phyloP scores from a whole-genome alignment of 2,329 filamentous ascomycete genomes.

The Aspergillus arachidicola region DNA sequence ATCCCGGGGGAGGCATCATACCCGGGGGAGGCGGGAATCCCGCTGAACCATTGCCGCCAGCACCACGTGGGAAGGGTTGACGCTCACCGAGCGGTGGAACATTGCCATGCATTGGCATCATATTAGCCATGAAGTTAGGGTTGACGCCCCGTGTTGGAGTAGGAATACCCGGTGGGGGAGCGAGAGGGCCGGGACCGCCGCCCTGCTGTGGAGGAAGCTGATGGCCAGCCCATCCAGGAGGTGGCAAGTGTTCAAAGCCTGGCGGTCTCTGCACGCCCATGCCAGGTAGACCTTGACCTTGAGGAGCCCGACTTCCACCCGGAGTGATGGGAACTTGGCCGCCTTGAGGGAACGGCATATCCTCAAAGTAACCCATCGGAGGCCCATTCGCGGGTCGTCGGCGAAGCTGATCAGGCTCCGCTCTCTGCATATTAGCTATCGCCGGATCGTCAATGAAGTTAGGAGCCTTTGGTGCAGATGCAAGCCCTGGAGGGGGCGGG shows the following conservation, averaged over 20 bases:
- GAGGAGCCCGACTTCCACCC: constrained; percentile 35
- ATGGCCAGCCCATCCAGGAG: constrained; percentile 42
- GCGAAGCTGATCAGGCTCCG: constrained; percentile 40
- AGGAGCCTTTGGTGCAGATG: constrained; percentile 37
- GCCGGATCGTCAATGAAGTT: constrained; percentile 48
- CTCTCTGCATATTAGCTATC: constrained; percentile 45
- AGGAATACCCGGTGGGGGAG: constrained; percentile 43
- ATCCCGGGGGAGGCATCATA: constrained; percentile 50
- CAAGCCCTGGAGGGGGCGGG: constrained; percentile 37
- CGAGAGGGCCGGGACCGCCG: constrained; percentile 35
- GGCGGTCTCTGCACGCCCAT: constrained; percentile 48
- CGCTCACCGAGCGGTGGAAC: constrained; percentile 40
- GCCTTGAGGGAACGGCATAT: constrained; percentile 40
- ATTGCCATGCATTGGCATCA: constrained; percentile 39
- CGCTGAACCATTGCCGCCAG: constrained; percentile 28
- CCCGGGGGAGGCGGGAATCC: constrained; percentile 43
- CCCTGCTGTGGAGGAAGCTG: constrained; percentile 40
- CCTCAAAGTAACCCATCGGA: constrained; percentile 45
- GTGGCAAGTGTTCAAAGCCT: constrained; percentile 46
- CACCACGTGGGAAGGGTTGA: constrained; percentile 40
- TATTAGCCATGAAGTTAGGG: constrained; percentile 39
- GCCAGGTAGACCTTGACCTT: constrained; percentile 34
- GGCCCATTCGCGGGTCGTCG: constrained; percentile 42
- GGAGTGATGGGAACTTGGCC: constrained; percentile 39
- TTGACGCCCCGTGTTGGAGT: constrained; percentile 40